Evolutionary conservation across 768 basidiomycete genomes (phyloP).

Genomic region (Mycena galericulata): DNA sequence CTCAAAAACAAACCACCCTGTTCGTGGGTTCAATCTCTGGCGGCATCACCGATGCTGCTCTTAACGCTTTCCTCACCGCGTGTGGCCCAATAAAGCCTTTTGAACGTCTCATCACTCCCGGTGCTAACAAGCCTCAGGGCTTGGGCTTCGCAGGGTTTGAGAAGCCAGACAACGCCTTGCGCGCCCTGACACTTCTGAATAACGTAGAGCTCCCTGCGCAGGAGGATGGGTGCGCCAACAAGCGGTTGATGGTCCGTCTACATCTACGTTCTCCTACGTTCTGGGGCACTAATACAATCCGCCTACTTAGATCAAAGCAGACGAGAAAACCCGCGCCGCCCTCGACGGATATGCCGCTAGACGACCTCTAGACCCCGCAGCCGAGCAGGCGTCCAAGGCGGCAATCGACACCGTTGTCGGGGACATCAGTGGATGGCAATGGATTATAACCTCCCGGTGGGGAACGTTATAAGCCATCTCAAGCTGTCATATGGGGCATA

Average conservation of each 20-base stretch:
- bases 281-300: constrained; percentile 54
- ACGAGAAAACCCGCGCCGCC: constrained; percentile 92
- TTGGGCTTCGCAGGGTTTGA: constrained; percentile 98
- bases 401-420: constrained; percentile 74
- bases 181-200: constrained; percentile 68
- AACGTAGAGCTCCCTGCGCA: constrained; percentile 64
- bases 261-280: constrained; percentile 62
- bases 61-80: constrained; percentile 82
- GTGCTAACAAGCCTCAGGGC: constrained; percentile 94
- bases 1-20: constrained; percentile 77
- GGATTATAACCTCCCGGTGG: no score
- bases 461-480: no score
- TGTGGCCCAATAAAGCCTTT: constrained; percentile 92
- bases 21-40: constrained; percentile 98
- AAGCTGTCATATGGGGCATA: no score
- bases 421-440: no score
- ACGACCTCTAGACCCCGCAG: constrained; percentile 28
- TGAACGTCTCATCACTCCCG: constrained; percentile 92
- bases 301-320: constrained; percentile 87
- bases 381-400: constrained; percentile 67
- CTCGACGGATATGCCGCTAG: constrained; percentile 80
- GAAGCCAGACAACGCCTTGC: constrained; percentile 90
- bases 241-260: constrained; percentile 66
- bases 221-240: constrained; percentile 64
- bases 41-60: constrained; percentile 85